Evolutionary conservation across 2,329 filamentous ascomycete species (phyloP), one percentile per base, ranked within the genome.

Genomic region (Clarireedia hainanense): DNA sequence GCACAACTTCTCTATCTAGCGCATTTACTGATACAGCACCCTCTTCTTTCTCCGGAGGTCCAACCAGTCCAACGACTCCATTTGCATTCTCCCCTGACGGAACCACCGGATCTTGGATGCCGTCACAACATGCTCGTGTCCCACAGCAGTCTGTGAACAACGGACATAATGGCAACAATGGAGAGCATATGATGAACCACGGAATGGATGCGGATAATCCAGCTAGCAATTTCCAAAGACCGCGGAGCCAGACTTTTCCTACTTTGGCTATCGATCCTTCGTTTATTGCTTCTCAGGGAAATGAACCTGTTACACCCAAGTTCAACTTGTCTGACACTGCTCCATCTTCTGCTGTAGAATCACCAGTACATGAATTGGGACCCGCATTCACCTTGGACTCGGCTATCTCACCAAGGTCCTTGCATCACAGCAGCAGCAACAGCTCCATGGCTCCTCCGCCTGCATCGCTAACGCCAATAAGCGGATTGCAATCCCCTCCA

Each of bases 161-260:
- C 12, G 37, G 37, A 26, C 50, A 43, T 20, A 53, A 48, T 40
- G 30, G 46, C 5, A 50, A 55, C 12, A 27, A 36, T 30, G 52
- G 26, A 50, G 52, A 43, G 6, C 34, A 50, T 26, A 1, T n/a
- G n/a, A 46, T 50, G 24, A 55, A 50, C 20, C 26, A 50, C 17
- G 52, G 36, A 20, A 55, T 55, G 37, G 52, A 55, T 37, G 9
- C 17, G 14, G 50, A 50, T 30, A 42, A 50, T 26, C 64, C 64
- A 51, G 63, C 60, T 10, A 69, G 58, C 56, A 73, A 75, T 52
- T 83, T 85, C 61, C 85, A 87, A 64, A 80, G 89, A 55, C 89
- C 88, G n/a, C 80, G 90, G 66, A 94, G 89, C 69, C 90, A 95
- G 70, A 95, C 90, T 0, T 91, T 95, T 60, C 89, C 91, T 1